phyloP scores from a whole-genome alignment of 306 rosid species.

The Fagus crenata region DNA sequence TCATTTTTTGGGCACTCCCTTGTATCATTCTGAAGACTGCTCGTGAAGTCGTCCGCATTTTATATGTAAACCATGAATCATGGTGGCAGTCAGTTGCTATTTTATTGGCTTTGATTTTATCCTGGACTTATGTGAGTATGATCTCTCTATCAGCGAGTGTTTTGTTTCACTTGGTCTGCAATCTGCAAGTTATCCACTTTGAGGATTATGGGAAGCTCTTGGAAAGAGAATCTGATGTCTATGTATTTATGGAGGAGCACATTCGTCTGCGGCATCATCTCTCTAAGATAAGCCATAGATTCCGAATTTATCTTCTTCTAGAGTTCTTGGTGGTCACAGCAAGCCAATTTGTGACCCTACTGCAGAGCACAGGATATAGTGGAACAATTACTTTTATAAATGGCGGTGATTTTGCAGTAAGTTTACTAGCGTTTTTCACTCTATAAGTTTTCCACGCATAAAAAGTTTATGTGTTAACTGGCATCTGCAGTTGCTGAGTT shows the following conservation, averaged over 20 bases:
- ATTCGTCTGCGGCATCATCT: slow-evolving; percentile 69
- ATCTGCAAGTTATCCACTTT: slow-evolving; percentile 79
- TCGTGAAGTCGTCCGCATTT: slow-evolving; percentile 55
- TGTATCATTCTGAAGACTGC: slow-evolving; percentile 59
- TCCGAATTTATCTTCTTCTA: slow-evolving; percentile 72
- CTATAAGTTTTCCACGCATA: neutral
- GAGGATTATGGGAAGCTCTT: slow-evolving; percentile 72
- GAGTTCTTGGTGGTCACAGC: slow-evolving; percentile 67
- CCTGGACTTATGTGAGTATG: slow-evolving; percentile 77
- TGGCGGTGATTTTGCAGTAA: slow-evolving; percentile 88
- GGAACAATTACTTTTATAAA: slow-evolving; percentile 51
- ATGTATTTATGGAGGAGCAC: slow-evolving; percentile 72
- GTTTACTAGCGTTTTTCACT: slow-evolving; percentile 32
- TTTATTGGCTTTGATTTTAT: slow-evolving; percentile 44
- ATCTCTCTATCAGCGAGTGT: slow-evolving; percentile 72
- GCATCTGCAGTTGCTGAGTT: neutral
- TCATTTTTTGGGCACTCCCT: slow-evolving; percentile 57
- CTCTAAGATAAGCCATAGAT: slow-evolving; percentile 84
- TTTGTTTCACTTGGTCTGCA: slow-evolving; percentile 81
- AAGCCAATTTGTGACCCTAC: slow-evolving; percentile 65
- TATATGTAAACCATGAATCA: slow-evolving; percentile 42
- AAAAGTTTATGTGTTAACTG: neutral
- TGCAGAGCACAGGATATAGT: slow-evolving; percentile 57
- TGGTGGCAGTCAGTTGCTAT: slow-evolving; percentile 55
- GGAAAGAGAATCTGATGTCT: slow-evolving; percentile 64